A percentile compares a stretch with the other conserved stretches of the same genome.
Conservation (phyloP, 257 asterid genomes). For the Rhazya stricta region DNA sequence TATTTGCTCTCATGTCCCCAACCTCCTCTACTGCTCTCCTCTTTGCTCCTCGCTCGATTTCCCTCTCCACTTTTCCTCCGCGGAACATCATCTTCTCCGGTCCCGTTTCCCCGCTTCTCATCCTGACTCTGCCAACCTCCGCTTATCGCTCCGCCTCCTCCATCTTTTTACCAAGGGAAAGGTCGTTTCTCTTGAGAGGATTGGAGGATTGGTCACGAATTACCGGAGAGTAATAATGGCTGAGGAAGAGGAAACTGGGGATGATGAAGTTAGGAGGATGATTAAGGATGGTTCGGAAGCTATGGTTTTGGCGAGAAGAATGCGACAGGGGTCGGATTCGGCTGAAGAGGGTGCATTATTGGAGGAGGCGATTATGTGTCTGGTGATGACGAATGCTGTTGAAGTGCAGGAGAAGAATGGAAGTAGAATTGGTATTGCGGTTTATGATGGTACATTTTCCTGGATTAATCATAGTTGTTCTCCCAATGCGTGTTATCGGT, state of each 20-base stretch:
- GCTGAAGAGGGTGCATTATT: conserved; percentile 9
- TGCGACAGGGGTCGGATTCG: conserved; percentile 8
- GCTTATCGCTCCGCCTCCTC: conserved; percentile 69
- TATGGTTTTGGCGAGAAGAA: conserved; percentile 38
- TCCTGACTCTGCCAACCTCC: conserved; percentile 50
- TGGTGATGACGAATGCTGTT: conserved; percentile 68
- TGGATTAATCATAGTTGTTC: conserved; percentile 90
- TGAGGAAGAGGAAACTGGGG: neutral
- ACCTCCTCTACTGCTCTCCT: conserved; percentile 56
- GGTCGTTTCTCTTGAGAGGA: conserved; percentile 23
- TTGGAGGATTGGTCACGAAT: conserved; percentile 64
- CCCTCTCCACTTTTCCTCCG: conserved; percentile 48
- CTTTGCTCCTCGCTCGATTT: conserved; percentile 56
- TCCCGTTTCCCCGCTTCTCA: conserved; percentile 30
- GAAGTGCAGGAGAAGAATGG: conserved; percentile 61
- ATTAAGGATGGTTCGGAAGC: conserved; percentile 43
- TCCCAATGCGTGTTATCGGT: conserved; percentile 69
- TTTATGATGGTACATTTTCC: conserved; percentile 58
- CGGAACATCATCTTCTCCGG: conserved; percentile 39
- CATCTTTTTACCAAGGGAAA: conserved; percentile 20
- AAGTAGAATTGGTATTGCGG: conserved; percentile 50
- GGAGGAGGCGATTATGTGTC: conserved; percentile 57
- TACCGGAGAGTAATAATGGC: conserved; percentile 31
- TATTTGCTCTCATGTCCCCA: conserved; percentile 14
- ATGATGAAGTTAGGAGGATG: conserved; percentile 28